Evolutionary conservation across 345 rosid genomes (phyloP).

Genomic region (Moricandia moricandioides): DNA sequence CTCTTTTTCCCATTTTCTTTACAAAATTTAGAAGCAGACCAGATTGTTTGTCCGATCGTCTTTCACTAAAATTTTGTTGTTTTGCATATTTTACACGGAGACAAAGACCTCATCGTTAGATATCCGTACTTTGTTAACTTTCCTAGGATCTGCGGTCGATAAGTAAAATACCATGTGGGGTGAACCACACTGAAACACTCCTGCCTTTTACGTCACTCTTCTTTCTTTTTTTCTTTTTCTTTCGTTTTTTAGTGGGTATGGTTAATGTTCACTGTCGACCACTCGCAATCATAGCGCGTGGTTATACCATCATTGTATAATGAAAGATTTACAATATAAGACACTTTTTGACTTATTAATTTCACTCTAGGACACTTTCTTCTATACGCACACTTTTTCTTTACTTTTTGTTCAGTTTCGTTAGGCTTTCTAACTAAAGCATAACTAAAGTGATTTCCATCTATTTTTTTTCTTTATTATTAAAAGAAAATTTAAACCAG

Average conservation of each 20-base stretch:
- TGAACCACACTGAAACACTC: background rate
- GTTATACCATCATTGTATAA: background rate
- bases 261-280: background rate
- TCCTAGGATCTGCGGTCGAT: conserved; percentile 9
- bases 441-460: too few relatives aligned
- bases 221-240: background rate
- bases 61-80: background rate
- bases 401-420: too few relatives aligned
- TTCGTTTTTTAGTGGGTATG: background rate
- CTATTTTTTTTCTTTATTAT: too few relatives aligned
- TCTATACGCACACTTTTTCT: too few relatives aligned
- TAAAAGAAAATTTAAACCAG: too few relatives aligned
- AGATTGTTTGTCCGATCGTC: conserved; percentile 8
- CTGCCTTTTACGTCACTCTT: conserved; percentile 26
- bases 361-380: too few relatives aligned
- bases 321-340: too few relatives aligned
- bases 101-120: conserved; percentile 9
- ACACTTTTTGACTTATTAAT: too few relatives aligned
- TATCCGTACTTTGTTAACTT: background rate
- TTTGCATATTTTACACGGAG: conserved; percentile 13
- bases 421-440: too few relatives aligned
- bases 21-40: conserved; percentile 22
- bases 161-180: background rate
- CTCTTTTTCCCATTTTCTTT: conserved; percentile 8
- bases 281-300: background rate